Evolutionary conservation across 192 early-diverging fungal species (phyloP).

Genomic region (Coemansia umbellata): DNA sequence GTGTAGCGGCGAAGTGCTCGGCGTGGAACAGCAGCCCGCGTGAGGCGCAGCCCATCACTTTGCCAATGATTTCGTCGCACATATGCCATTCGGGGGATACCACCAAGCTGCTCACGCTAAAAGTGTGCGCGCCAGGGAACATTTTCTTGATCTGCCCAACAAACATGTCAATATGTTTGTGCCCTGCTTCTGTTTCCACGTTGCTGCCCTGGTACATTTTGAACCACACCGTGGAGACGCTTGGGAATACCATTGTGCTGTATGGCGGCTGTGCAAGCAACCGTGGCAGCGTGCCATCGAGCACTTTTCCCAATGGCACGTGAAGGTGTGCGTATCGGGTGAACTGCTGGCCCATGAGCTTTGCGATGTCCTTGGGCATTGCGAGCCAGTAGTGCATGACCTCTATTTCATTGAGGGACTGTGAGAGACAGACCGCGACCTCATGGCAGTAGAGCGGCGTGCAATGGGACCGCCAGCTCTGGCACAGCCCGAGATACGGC

Average conservation of each 20-base stretch:
- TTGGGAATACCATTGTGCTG: background rate
- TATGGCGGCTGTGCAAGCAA: background rate
- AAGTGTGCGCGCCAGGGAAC: slow-evolving; percentile 11
- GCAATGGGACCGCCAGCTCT: slow-evolving; percentile 18
- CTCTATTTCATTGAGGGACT: background rate
- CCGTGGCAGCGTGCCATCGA: background rate
- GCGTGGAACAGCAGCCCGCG: slow-evolving; percentile 8
- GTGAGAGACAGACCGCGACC: slow-evolving; percentile 2
- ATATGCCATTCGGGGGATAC: background rate
- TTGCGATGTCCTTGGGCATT: background rate
- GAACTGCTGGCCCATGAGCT: slow-evolving; percentile 1
- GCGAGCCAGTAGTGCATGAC: slow-evolving; percentile 12
- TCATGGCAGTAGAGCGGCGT: slow-evolving; percentile 17
- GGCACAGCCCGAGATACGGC: slow-evolving; percentile 15
- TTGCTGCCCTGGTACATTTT: background rate
- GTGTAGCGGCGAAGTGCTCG: background rate
- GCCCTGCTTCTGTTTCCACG: background rate
- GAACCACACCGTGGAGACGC: background rate
- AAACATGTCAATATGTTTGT: slow-evolving; percentile 5
- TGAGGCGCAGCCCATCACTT: background rate
- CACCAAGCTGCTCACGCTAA: slow-evolving; percentile 5
- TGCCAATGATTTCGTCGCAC: background rate
- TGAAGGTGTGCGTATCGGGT: slow-evolving; percentile 10
- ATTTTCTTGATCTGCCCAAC: background rate
- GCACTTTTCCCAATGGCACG: slow-evolving; percentile 4